Evolutionary conservation across 2,329 filamentous ascomycete genomes (phyloP).

Genomic region (Monosporascus cannonballus): DNA sequence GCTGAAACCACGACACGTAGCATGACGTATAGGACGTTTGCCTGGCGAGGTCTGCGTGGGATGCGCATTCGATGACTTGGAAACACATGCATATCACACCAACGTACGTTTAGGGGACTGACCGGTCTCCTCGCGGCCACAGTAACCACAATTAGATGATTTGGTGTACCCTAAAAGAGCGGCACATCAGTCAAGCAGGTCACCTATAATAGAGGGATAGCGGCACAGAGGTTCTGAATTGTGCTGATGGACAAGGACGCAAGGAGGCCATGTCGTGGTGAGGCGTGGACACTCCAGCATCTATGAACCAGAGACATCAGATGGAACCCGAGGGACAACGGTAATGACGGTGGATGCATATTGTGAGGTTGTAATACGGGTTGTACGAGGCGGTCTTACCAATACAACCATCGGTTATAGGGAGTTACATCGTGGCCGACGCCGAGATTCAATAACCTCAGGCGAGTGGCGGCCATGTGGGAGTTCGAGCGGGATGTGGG

Average conservation of each 20-base stretch:
- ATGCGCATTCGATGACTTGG: slow-evolving; percentile 3
- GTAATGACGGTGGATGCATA: not conserved
- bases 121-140: slow-evolving; percentile 40
- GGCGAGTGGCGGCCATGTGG: not conserved
- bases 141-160: slow-evolving; percentile 48
- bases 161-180: slow-evolving; percentile 42
- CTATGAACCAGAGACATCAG: not conserved
- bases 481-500: slow-evolving; percentile 3
- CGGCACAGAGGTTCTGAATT: not conserved
- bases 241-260: not conserved
- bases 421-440: not conserved
- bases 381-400: not conserved
- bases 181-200: not conserved
- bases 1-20: not conserved
- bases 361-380: not conserved
- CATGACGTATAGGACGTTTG: not conserved
- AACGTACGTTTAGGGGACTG: slow-evolving; percentile 43
- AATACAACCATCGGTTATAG: not conserved
- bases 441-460: not conserved
- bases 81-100: slow-evolving; percentile 10
- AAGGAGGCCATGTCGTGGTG: not conserved
- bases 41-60: not conserved
- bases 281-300: not conserved
- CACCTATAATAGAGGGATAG: not conserved
- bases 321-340: not conserved